Evolutionary conservation across 2,329 filamentous ascomycete species (phyloP).

Genomic region (Penicillium sp.): DNA sequence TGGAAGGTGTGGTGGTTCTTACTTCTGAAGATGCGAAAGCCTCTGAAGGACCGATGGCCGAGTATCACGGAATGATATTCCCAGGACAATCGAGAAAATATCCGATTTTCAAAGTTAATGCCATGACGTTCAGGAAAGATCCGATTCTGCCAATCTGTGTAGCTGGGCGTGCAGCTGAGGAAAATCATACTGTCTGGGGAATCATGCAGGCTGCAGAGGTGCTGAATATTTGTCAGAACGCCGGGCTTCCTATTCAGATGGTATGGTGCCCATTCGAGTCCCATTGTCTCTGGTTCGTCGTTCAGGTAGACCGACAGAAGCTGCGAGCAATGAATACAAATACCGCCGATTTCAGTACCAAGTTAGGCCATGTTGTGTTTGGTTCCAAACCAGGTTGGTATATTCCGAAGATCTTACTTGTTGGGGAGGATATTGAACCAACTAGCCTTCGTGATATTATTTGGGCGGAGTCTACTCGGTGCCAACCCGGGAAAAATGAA

Average conservation of each 20-base stretch:
- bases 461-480: constrained; percentile 23
- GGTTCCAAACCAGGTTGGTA: constrained; percentile 23
- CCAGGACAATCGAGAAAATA: constrained; percentile 7
- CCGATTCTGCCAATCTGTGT: no score
- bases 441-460: constrained; percentile 17
- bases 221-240: constrained; percentile 17
- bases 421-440: constrained; percentile 21
- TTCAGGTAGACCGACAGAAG: constrained; percentile 16
- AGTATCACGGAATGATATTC: constrained; percentile 23
- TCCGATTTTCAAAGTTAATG: constrained; percentile 20
- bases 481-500: constrained; percentile 7
- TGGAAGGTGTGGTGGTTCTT: constrained; percentile 20
- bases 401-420: constrained; percentile 20
- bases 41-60: constrained; percentile 21
- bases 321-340: constrained; percentile 12
- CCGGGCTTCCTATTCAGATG: constrained; percentile 15
- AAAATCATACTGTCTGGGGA: constrained; percentile 21
- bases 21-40: constrained; percentile 12
- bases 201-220: constrained; percentile 18
- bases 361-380: constrained; percentile 18
- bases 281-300: constrained; percentile 15
- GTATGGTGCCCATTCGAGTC: constrained; percentile 23
- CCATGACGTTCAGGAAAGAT: constrained; percentile 6
- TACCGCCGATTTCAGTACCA: constrained; percentile 13
- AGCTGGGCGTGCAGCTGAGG: not conserved